These are phyloP conservation scores for Boletus rex-veris DNA, from an alignment of 768 basidiomycete species.

Conservation along the genomic window DNA sequence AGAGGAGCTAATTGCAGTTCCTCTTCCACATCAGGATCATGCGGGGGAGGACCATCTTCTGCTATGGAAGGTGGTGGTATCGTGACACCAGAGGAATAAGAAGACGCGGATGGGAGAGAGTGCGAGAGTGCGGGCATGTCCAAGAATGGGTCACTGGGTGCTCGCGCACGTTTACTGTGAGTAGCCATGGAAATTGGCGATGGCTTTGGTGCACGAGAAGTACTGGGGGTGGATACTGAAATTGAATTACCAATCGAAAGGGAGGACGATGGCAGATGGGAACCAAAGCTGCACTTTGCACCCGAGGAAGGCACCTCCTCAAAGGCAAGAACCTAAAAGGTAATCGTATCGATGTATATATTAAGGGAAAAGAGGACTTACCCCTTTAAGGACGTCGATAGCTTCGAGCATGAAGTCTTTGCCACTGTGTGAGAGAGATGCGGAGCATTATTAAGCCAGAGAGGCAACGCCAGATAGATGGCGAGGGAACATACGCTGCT, in stretches of 20 bases:
- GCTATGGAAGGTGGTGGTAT: slow-evolving; percentile 33
- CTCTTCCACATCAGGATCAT: slow-evolving; percentile 32
- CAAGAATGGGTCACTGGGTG: slow-evolving; percentile 77
- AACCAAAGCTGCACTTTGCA: slow-evolving; percentile 30
- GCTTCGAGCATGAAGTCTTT: slow-evolving; percentile 95
- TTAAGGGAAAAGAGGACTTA: slow-evolving; percentile 36
- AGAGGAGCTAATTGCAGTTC: slow-evolving; percentile 32
- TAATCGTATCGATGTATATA: slow-evolving; percentile 4
- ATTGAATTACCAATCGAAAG: slow-evolving; percentile 59
- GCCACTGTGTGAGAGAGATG: slow-evolving; percentile 51
- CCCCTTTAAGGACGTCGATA: slow-evolving; percentile 86
- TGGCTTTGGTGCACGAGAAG: slow-evolving; percentile 32
- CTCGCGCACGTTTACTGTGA: slow-evolving; percentile 62
- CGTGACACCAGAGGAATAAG: slow-evolving; percentile 39
- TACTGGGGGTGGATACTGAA: slow-evolving; percentile 39
- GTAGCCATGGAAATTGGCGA: slow-evolving; percentile 42
- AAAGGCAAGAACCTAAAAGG: slow-evolving; percentile 60
- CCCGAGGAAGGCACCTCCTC: slow-evolving; percentile 54
- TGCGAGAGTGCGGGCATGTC: slow-evolving; percentile 63
- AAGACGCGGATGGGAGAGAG: slow-evolving; percentile 52
- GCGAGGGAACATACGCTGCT: slow-evolving; percentile 66
- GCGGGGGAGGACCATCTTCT: slow-evolving; percentile 40
- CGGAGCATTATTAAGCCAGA: slow-evolving; percentile 14
- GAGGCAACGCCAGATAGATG: slow-evolving; percentile 4
- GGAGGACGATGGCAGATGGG: slow-evolving; percentile 37